Conservation (phyloP, 805 yeast genomes). For the Metschnikowia proteae region DNA sequence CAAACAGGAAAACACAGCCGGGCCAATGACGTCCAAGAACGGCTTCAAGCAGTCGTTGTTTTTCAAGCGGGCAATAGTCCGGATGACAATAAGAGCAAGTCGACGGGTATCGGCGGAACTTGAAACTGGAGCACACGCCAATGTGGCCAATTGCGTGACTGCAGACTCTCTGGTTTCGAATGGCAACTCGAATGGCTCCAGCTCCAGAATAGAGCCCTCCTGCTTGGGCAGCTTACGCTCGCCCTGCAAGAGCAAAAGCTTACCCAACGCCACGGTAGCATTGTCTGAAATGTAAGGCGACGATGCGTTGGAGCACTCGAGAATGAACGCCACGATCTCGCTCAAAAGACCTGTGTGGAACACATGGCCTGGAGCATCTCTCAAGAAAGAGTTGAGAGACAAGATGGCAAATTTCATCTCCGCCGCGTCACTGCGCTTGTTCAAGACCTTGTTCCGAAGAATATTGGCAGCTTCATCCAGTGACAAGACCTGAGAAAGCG, state of each 20-base stretch:
- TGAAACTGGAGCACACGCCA: conserved; percentile 51
- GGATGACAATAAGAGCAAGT: conserved; percentile 65
- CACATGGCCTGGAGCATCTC: conserved; percentile 67
- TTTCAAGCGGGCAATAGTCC: conserved; percentile 70
- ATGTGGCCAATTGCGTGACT: conserved; percentile 47
- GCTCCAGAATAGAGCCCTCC: conserved; percentile 9
- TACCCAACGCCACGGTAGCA: conserved; percentile 78
- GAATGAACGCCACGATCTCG: conserved; percentile 48
- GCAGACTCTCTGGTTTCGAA: conserved; percentile 41
- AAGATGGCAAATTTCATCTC: conserved; percentile 57
- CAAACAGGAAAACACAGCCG: conserved; percentile 75
- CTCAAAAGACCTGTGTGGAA: conserved; percentile 48
- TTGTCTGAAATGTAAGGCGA: conserved; percentile 64
- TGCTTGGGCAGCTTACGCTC: conserved; percentile 31
- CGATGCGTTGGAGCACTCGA: conserved; percentile 40
- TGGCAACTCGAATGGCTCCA: conserved; percentile 36
- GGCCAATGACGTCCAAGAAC: conserved; percentile 54
- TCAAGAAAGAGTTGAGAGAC: conserved; percentile 74
- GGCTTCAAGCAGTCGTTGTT: conserved; percentile 49
- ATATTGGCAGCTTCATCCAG: conserved; percentile 60
- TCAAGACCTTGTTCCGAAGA: conserved; percentile 56
- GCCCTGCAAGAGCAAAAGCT: conserved; percentile 55
- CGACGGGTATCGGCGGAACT: conserved; percentile 76
- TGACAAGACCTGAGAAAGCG: conserved; percentile 64
- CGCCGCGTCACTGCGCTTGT: conserved; percentile 42